phyloP scores from a whole-genome alignment of 768 basidiomycete genomes.

The Crassisporium funariophilum region DNA sequence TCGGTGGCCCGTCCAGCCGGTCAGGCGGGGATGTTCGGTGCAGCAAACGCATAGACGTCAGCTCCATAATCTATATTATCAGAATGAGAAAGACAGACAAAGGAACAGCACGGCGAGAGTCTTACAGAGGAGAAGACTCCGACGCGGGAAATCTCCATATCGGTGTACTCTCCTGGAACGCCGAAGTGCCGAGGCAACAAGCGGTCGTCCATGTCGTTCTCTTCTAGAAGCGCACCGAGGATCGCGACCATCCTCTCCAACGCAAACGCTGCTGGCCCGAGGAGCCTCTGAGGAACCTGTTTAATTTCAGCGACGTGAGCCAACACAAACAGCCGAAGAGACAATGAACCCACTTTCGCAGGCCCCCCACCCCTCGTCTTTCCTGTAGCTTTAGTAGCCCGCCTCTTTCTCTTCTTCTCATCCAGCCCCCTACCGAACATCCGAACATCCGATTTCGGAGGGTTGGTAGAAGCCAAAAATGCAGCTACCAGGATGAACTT shows the following conservation, averaged over 20 bases:
- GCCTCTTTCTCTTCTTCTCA: slow-evolving; percentile 61
- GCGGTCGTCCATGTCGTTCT: slow-evolving; percentile 60
- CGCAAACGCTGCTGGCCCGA: slow-evolving; percentile 79
- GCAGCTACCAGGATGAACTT: slow-evolving; percentile 77
- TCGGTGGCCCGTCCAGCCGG: slow-evolving; percentile 67
- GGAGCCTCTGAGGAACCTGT: slow-evolving; percentile 73
- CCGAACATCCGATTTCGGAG: slow-evolving; percentile 73
- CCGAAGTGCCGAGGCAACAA: slow-evolving; percentile 47
- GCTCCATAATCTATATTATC: neutral
- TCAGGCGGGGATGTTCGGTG: slow-evolving; percentile 63
- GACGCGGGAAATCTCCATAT: slow-evolving; percentile 69
- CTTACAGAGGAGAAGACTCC: slow-evolving; percentile 62
- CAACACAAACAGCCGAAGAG: neutral
- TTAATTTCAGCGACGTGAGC: neutral
- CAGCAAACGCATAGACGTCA: slow-evolving; percentile 46
- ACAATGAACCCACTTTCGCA: slow-evolving; percentile 41
- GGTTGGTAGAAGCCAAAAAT: slow-evolving; percentile 86
- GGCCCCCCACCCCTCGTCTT: slow-evolving; percentile 42
- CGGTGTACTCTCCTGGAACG: slow-evolving; percentile 71
- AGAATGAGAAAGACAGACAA: neutral
- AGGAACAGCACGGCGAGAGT: slow-evolving; percentile 7
- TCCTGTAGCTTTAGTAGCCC: slow-evolving; percentile 36
- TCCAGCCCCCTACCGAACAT: slow-evolving; percentile 80
- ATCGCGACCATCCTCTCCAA: slow-evolving; percentile 82
- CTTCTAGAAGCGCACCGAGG: slow-evolving; percentile 74